These are phyloP conservation scores for Arabis alpina DNA, from an alignment of 345 rosid species.

Conservation along the genomic window DNA sequence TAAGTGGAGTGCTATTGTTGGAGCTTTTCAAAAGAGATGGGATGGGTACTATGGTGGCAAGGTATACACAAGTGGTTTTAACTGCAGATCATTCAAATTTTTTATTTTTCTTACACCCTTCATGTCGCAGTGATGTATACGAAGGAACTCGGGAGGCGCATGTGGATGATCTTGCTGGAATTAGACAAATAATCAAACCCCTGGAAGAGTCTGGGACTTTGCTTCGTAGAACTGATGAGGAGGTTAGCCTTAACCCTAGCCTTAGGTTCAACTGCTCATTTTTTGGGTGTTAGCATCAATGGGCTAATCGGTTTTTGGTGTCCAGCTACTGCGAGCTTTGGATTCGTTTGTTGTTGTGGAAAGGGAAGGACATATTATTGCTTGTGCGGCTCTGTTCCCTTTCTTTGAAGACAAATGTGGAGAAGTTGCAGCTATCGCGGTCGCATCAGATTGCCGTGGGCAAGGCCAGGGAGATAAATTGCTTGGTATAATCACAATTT, in stretches of 20 bases:
- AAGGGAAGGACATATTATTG: constrained; percentile 91
- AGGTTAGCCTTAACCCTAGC: constrained; percentile 50
- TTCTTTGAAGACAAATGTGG: constrained; percentile 82
- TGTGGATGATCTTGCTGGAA: constrained; percentile 72
- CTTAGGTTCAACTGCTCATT: constrained; percentile 1
- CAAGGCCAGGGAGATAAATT: constrained; percentile 98
- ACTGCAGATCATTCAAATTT: not conserved
- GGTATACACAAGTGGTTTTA: constrained; percentile 49
- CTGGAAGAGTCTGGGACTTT: constrained; percentile 73
- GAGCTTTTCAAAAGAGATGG: constrained; percentile 98
- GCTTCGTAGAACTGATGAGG: constrained; percentile 72
- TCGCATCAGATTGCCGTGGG: constrained; percentile 90
- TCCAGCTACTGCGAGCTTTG: constrained; percentile 67
- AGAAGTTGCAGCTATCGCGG: constrained; percentile 94
- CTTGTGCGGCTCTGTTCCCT: constrained; percentile 93
- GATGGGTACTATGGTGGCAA: constrained; percentile 99
- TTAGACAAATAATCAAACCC: constrained; percentile 72
- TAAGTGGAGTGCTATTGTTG: constrained; percentile 76
- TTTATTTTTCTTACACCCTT: constrained; percentile 20
- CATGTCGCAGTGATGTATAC: constrained; percentile 70
- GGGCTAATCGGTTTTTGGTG: constrained; percentile 3
- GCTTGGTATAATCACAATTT: constrained; percentile 59
- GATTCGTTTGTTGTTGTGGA: constrained; percentile 76
- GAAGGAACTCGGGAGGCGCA: constrained; percentile 89
- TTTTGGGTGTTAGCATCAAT: not conserved